These are phyloP conservation scores for Ceratobasidium papillatum DNA, from an alignment of 1,284 basidiomycete genomes.

Conservation along the genomic window DNA sequence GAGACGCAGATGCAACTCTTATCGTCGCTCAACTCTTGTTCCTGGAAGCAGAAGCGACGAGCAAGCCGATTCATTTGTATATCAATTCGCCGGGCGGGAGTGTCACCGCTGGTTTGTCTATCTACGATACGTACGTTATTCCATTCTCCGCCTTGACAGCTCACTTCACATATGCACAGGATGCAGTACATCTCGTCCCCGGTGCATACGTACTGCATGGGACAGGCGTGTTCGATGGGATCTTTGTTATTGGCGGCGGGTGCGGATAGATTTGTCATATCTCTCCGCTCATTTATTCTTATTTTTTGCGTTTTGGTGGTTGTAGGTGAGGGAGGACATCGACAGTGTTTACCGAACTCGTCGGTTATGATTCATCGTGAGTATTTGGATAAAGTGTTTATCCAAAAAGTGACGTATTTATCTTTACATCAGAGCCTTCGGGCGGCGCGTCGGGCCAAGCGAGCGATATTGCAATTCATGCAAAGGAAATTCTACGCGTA, in stretches of 20 bases:
- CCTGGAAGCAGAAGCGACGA: slow-evolving; percentile 91
- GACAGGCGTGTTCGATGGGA: slow-evolving; percentile 93
- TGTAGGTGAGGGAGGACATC: slow-evolving; percentile 79
- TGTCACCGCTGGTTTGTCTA: slow-evolving; percentile 91
- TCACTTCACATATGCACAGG: slow-evolving; percentile 67
- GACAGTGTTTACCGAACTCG: slow-evolving; percentile 88
- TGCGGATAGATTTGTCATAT: slow-evolving; percentile 46
- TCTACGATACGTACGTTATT: slow-evolving; percentile 87
- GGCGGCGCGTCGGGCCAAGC: slow-evolving; percentile 94
- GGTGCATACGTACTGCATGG: slow-evolving; percentile 94
- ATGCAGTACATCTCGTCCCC: slow-evolving; percentile 88
- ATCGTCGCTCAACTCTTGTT: slow-evolving; percentile 91
- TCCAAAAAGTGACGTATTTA: background rate
- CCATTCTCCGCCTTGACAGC: background rate
- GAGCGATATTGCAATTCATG: slow-evolving; percentile 92
- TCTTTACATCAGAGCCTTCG: slow-evolving; percentile 74
- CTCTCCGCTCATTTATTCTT: background rate
- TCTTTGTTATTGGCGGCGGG: slow-evolving; percentile 87
- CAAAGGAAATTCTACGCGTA: slow-evolving; percentile 90
- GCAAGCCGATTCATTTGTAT: slow-evolving; percentile 91
- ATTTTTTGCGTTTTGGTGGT: background rate
- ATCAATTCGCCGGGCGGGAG: slow-evolving; percentile 95
- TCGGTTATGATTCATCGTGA: slow-evolving; percentile 97
- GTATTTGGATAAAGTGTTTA: slow-evolving; percentile 50
- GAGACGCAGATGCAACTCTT: slow-evolving; percentile 83